Evolutionary conservation across 495 filamentous ascomycete genomes (phyloP).

Genomic region (Penicillium egyptiacum): DNA sequence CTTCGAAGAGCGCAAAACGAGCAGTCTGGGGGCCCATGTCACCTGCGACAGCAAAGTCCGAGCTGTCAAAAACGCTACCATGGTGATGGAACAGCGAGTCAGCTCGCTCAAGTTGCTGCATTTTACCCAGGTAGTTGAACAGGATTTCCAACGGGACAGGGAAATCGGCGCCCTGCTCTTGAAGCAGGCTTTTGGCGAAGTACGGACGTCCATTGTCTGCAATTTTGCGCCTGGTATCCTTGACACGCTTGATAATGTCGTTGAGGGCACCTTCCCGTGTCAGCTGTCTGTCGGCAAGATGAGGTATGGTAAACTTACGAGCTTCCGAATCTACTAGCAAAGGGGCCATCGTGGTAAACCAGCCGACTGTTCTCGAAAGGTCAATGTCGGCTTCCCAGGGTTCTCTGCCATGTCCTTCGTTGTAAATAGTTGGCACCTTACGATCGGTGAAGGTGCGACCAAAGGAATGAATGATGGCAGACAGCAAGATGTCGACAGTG

Average conservation of each 20-base stretch:
- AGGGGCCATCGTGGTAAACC: slow-evolving; percentile 60
- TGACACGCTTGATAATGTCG: slow-evolving; percentile 45
- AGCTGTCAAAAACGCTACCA: slow-evolving; percentile 48
- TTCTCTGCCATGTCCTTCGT: slow-evolving; percentile 60
- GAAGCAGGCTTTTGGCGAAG: slow-evolving; percentile 53
- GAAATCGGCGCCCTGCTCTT: slow-evolving; percentile 43
- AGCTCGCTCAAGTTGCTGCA: slow-evolving; percentile 58
- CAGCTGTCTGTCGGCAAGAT: not conserved
- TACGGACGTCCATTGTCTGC: slow-evolving; percentile 44
- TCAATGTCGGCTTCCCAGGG: slow-evolving; percentile 50
- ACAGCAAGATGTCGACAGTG: slow-evolving; percentile 53
- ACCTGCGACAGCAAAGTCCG: slow-evolving; percentile 43
- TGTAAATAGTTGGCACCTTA: slow-evolving; percentile 53
- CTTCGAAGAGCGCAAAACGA: slow-evolving; percentile 65
- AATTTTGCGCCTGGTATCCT: slow-evolving; percentile 46
- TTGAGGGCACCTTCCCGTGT: slow-evolving; percentile 24
- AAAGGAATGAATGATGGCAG: slow-evolving; percentile 53
- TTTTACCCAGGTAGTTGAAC: slow-evolving; percentile 65
- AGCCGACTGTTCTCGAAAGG: slow-evolving; percentile 57
- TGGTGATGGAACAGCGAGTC: slow-evolving; percentile 61
- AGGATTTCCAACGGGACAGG: slow-evolving; percentile 64
- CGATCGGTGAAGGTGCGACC: slow-evolving; percentile 51
- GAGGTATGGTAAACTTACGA: slow-evolving; percentile 27
- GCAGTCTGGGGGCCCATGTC: slow-evolving; percentile 47
- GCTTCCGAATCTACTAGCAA: slow-evolving; percentile 32